Evolutionary conservation across 1,139 yeast genomes (phyloP), one percentile per base, ranked within the genome.

Genomic region (Kurtzmaniella quercitrusa): DNA sequence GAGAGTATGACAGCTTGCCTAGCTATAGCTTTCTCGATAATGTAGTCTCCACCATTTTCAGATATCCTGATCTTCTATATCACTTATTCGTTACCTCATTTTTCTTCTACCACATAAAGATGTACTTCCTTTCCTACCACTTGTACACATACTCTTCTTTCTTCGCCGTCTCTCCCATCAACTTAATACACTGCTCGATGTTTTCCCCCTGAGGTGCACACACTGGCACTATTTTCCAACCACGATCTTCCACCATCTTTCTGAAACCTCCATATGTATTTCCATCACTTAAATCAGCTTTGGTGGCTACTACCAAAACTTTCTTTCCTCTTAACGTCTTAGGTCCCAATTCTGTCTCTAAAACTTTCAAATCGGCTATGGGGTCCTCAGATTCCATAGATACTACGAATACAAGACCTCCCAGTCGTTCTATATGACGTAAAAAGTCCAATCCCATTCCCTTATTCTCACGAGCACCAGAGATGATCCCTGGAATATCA

Each of bases 391-490:
- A 60, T 39, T 87, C 96, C 23, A 93, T 67, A 3, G 90, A 85
- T 2, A 93, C 70, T 3, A 93, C 96, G 66, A 93, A 89, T 2
- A 85, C 95, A 46, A 93, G 66, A 0, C 96, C 96, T 12, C 86
- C 85, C 3, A 96, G 86, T 50, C 98, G 74, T 62, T 93, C 98
- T 43, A 93, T 81, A 59, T 93, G 98, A 47, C 97, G 74, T 50
- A 93, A 66, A 61, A 93, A 93, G 50, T 90, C 97, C 41, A 89
- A 73, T 0, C 98, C 98, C 88, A 93, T 85, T 2, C 98, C 98
- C 57, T 77, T 83, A 56, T 91, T 87, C 37, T 82, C 70, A 2
- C 81, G 73, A 0, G 98, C 98, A 9, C 95, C 98, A 57, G 81
- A 75, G 45, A 93, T 86, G 43, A 93, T 87, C 11, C 98, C 98